phyloP scores from a whole-genome alignment of 495 filamentous ascomycete species.

The Rhizodiscina lignyota region DNA sequence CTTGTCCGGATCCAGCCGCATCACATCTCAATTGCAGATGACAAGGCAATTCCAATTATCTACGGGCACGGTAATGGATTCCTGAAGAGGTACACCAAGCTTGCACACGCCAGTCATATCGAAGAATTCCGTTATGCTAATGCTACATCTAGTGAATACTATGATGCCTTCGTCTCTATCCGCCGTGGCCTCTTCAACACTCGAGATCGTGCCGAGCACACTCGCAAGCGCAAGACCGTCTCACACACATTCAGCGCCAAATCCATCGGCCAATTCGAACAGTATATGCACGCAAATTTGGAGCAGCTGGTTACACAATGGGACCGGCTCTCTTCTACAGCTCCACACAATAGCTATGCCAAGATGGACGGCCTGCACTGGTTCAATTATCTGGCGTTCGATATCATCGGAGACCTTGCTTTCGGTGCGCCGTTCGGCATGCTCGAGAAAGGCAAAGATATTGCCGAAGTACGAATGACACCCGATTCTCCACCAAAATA shows the following conservation, averaged over 20 bases:
- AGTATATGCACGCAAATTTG: slow-evolving; percentile 72
- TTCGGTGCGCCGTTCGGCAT: slow-evolving; percentile 28
- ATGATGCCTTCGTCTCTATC: slow-evolving; percentile 85
- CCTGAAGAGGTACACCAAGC: slow-evolving; percentile 21
- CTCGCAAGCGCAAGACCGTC: slow-evolving; percentile 78
- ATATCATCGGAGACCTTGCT: slow-evolving; percentile 68
- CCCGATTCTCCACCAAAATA: slow-evolving; percentile 31
- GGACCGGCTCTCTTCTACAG: slow-evolving; percentile 29
- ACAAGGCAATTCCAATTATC: slow-evolving; percentile 35
- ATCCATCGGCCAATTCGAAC: slow-evolving; percentile 70
- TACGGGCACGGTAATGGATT: slow-evolving; percentile 35
- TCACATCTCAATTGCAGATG: slow-evolving; percentile 43
- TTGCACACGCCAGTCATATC: not conserved
- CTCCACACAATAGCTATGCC: slow-evolving; percentile 30
- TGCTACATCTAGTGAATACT: slow-evolving; percentile 70
- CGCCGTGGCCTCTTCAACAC: slow-evolving; percentile 82
- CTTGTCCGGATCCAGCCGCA: slow-evolving; percentile 42
- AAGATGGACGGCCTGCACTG: slow-evolving; percentile 68
- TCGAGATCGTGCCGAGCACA: slow-evolving; percentile 64
- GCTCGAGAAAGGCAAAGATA: slow-evolving; percentile 43
- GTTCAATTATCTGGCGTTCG: slow-evolving; percentile 92
- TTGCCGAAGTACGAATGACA: slow-evolving; percentile 42
- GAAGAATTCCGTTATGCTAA: not conserved
- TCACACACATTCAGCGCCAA: slow-evolving; percentile 79
- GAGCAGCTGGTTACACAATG: slow-evolving; percentile 58